Base-by-base conservation (phyloP, 768 basidiomycete species). In the Lenzites betulinus region DNA sequence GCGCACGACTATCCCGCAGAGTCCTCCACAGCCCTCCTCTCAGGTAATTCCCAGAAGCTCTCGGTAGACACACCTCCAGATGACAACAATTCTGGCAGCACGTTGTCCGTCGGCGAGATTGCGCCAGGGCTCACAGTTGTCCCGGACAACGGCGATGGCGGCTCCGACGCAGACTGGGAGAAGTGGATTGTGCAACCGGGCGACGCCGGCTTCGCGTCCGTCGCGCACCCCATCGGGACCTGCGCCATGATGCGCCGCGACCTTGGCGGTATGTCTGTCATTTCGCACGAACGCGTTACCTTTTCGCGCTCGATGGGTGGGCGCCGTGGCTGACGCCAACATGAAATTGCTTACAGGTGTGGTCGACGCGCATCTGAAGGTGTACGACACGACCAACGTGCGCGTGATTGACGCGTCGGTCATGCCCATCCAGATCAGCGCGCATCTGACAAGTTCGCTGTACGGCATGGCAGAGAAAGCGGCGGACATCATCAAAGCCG, bases 351-450 rank as follows among this genome's bases (percentile, higher is more conserved):
- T 49, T 33, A 7, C 28, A 58, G 84, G 84, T 41, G 84, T 87
- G 33, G 83, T 86, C 36, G 78, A 83, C 64, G 73, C 78, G 48
- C 71, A 78, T 22, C 72, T 87, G 22, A 70, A 71, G 54, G 83
- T 86, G 1, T 82, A 86, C 67, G 85, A 83, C 20, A 66, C 75
- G 30, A 68, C 74, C 35, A 86, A 86, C 67, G 68, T 86, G 35
- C 77, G 86, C 58, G 84, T 87, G 25, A 77, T 78, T 18, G 83
- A 84, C 64, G 74, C 83, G 13, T 83, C 81, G 0, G 77, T 87
- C 25, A 78, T 83, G 67, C 84, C 85, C 2, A 71, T 85, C 25
- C 72, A 79, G 54, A 71, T 81, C 35, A 76, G 78, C 18, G 79
- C 79, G 3, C 81, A 82, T 62, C 58, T 81, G 53, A 75, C 74